Evolutionary conservation across 2,329 filamentous ascomycete species (phyloP), one percentile per base, ranked within the genome.

Genomic region (Graphilbum ipis-grandicollis): DNA sequence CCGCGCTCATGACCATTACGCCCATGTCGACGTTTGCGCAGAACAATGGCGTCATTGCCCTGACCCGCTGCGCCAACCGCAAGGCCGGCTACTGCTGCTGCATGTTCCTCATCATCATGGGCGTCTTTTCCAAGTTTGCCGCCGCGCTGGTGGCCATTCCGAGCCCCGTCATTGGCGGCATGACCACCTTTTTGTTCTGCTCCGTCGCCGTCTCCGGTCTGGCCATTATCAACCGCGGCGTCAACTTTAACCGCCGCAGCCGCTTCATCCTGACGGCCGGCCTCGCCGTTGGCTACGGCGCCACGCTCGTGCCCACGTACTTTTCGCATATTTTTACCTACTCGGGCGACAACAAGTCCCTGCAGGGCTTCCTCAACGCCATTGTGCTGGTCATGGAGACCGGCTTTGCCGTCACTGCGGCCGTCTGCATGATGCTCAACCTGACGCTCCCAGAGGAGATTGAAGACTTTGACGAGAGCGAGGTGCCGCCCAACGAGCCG

Each of bases 31-130:
- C 75, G 1, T 86, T 86, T 46, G 81, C 81, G 0, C 80, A 86
- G 53, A 88, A 88, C 59, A 86, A 88, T 52, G 81, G 81, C 26
- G 79, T 88, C 36, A 86, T 90, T 42, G 78, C 81, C 0, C 63
- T 90, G 32, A 90, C 82, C 0, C 69, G 80, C 14, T 88, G 81
- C 52, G 82, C 82, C 1, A 88, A 84, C 53, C 71, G 82, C 37
- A 79, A 75, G 33, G 83, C 81, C 5, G 83, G 83, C 5, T 85
- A 84, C 52, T 79, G 75, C 34, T 79, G 75, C 50, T 84, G 69
- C 52, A 64, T 79, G 48, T 85, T 85, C 61, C 66, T 90, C 10
- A 56, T 90, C 42, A 54, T 90, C 45, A 84, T 85, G 72, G 83
- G 83, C 14, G 60, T 90, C 42, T 84, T 88, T 47, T 72, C 79